Evolutionary conservation across 192 early-diverging fungal species (phyloP).

Genomic region (Dissophora globulifera): DNA sequence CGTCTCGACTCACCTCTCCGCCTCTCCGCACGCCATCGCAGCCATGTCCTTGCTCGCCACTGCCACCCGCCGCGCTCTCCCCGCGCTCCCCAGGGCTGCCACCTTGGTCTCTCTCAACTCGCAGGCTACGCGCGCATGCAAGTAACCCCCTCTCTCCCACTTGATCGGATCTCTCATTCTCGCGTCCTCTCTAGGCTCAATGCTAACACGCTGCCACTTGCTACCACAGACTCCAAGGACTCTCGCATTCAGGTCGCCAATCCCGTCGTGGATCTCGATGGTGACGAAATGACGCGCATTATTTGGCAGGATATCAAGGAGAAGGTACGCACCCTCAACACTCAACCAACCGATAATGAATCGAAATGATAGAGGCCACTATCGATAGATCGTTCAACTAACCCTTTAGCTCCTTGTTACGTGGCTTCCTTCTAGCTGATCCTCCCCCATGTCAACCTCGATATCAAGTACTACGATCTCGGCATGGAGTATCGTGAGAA

Average conservation of each 20-base stretch:
- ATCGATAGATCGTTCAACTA: no score
- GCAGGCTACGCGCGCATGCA: slow-evolving; percentile 42
- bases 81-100: slow-evolving; percentile 28
- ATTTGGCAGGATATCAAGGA: slow-evolving; percentile 96
- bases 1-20: slow-evolving; percentile 1
- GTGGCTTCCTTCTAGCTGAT: slow-evolving; percentile 76
- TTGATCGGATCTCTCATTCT: neutral
- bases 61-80: slow-evolving; percentile 39
- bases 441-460: slow-evolving; percentile 86
- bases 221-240: slow-evolving; percentile 44
- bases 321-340: no score
- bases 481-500: slow-evolving; percentile 94
- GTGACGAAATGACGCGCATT: slow-evolving; percentile 99
- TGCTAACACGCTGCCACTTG: no score
- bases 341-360: no score
- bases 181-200: no score
- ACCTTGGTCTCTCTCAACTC: slow-evolving; percentile 37
- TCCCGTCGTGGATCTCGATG: slow-evolving; percentile 95
- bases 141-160: slow-evolving; percentile 3
- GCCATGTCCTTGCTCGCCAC: slow-evolving; percentile 46
- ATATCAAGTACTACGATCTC: slow-evolving; percentile 98
- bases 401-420: neutral
- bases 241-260: slow-evolving; percentile 86
- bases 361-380: no score
- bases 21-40: no score